Base-by-base conservation (phyloP, 345 rosid genomes). In the Salix purpurea region DNA sequence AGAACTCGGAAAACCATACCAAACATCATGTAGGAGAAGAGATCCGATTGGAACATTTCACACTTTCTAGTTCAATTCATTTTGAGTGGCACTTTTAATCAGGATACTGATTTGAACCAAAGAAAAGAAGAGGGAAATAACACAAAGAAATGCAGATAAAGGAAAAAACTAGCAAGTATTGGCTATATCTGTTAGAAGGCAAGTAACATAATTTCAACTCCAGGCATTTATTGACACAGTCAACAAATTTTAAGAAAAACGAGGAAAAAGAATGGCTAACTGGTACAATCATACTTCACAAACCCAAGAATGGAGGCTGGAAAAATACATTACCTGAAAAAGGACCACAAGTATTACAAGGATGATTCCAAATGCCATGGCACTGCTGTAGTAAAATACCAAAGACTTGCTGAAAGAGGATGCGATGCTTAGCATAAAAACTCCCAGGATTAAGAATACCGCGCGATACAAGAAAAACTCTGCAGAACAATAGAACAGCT, bases 341-440 rank as follows among this genome's bases (percentile, higher is more conserved):
- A 95, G 93, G 52, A 95, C 89, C 71, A 93, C 86, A 77, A 95
- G 71, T 77, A 91, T 80, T 50, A 95, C 97, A 83, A 95, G 99
- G 86, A 95, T 80, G 80, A 93, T 79, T 24, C 99, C 99, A 78
- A 90, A 81, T 80, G 91, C 88, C 98, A 95, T 95, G 46, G 97
- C 96, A 81, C 99, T 88, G 84, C 93, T 74, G 79, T 95, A 95
- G 87, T 93, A 95, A 83, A 95, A 93, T 7, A 80, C 87, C 76
- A 95, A 78, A 19, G 99, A 95, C 76, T 89, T 80, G 91, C 99
- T 93, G 79, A 91, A 74, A 15, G 83, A 36, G 50, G 96, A 83
- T 72, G 98, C 94, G 71, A 84, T 84, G 61, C 83, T 90, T 86
- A 90, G 69, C 68, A 95, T 70, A 23, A 90, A 12, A n/a, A 89